Conservation (phyloP, 106 monocot species). For the Gastrodia elata region DNA sequence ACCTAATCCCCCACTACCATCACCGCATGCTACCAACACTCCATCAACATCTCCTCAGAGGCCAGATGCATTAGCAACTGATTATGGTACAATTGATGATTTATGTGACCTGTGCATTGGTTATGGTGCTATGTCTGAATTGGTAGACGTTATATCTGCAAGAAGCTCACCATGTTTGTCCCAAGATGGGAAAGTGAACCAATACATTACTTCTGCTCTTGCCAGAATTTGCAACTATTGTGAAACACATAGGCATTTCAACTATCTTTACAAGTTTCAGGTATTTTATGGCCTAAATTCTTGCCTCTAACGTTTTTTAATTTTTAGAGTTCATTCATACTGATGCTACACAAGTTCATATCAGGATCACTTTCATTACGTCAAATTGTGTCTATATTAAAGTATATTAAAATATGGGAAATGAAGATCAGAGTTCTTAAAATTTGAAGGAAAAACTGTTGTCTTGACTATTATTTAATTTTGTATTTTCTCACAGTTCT, state of each 20-base stretch:
- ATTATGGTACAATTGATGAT: slow-evolving; percentile 93
- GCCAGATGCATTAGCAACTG: slow-evolving; percentile 71
- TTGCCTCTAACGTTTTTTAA: background rate
- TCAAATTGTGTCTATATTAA: background rate
- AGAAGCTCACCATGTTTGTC: slow-evolving; percentile 27
- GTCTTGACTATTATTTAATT: background rate
- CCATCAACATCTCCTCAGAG: slow-evolving; percentile 43
- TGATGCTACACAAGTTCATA: background rate
- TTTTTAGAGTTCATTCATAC: background rate
- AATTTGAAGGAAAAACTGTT: background rate
- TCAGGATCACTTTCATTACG: background rate
- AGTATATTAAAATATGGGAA: background rate
- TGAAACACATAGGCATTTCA: slow-evolving; percentile 84
- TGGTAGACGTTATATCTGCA: slow-evolving; percentile 47
- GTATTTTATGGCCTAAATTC: slow-evolving; percentile 20
- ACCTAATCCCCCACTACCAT: slow-evolving; percentile 32
- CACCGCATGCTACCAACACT: slow-evolving; percentile 20
- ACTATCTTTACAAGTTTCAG: slow-evolving; percentile 89
- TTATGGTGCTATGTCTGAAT: slow-evolving; percentile 67
- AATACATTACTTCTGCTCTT: slow-evolving; percentile 51
- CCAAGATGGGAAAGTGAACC: slow-evolving; percentile 37
- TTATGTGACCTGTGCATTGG: slow-evolving; percentile 77
- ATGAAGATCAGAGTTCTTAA: background rate
- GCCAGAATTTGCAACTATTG: slow-evolving; percentile 79
- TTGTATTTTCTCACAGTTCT: background rate